Conservation (phyloP, 768 basidiomycete genomes). For the Holtermannia corniformis region DNA sequence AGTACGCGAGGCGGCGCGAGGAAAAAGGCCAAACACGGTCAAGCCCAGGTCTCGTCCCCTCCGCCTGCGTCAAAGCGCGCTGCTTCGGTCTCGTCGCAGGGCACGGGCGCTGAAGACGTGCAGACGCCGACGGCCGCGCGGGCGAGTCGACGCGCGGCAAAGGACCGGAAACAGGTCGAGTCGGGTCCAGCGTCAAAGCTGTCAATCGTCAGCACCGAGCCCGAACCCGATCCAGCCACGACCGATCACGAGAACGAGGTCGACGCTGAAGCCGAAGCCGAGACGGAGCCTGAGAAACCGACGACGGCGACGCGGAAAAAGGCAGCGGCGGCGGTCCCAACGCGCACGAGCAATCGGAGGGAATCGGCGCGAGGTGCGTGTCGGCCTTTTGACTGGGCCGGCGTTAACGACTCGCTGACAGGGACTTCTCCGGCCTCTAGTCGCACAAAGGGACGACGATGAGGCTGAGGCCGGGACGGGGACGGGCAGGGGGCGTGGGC, state of each 20-base stretch:
- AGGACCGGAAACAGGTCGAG: background rate
- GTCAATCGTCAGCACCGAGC: background rate
- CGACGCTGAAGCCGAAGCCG: conserved; percentile 10
- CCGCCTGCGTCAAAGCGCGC: background rate
- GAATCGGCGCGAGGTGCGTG: background rate
- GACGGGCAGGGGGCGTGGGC: background rate
- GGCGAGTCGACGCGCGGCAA: background rate
- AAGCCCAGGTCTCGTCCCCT: background rate
- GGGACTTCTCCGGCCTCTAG: background rate
- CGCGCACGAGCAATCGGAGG: background rate
- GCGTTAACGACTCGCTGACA: background rate
- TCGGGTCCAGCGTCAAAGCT: no score
- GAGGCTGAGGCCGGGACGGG: conserved; percentile 5
- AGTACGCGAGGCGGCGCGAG: conserved; percentile 1
- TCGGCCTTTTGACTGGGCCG: background rate
- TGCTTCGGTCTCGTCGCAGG: background rate
- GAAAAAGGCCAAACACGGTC: no score
- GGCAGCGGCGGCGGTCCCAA: conserved; percentile 2
- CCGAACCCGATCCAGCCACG: background rate
- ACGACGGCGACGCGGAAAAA: conserved; percentile 9
- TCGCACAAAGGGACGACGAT: conserved; percentile 6
- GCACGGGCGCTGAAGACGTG: background rate
- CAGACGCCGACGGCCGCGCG: background rate
- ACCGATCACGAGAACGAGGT: conserved; percentile 12
- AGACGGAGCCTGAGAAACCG: conserved; percentile 3